Base-by-base conservation (phyloP, 1,284 basidiomycete genomes). In the Malassezia sp. region DNA sequence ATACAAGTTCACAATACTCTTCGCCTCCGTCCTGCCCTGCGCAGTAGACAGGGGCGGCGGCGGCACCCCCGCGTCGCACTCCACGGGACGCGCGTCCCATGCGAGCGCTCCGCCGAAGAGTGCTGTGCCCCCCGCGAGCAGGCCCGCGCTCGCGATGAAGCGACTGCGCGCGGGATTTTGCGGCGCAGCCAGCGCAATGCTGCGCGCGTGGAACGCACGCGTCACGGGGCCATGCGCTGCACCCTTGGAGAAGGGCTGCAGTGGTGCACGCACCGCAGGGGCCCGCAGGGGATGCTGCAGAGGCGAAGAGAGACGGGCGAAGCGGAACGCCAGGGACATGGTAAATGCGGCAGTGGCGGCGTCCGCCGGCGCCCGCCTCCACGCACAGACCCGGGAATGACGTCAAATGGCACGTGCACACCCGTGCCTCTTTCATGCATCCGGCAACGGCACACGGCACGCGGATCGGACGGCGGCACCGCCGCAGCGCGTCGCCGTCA, bases 1-100 rank as follows among this genome's bases (percentile, higher is more conserved):
- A 64, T 84, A 85, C n/a, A 80, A 52, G 53, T 80, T 83, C 22
- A 91, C 75, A 1, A 78, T 77, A 28, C 84, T 86, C 40, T 74
- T 61, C 2, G 84, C 81, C 24, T 60, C 53, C 14, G 34, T 38
- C 24, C 34, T 36, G 33, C 10, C 21, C n/a, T 22, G 7, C 31
- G 42, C 37, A 17, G 23, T 22, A 7, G 42, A 31, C 12, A 43
- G 10, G 11, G 31, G 30, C 30, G 37, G 45, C 17, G 40, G 31
- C n/a, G 27, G 23, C 28, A 27, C 12, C 3, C 17, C 27, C 9
- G 47, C 24, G 15, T 50, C 42, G 21, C 48, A 50, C 22, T 44
- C 22, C 11, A 38, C 38, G n/a, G 37, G 45, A 20, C 29, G 22
- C 18, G 20, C 36, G 15, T 11, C 18, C 42, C 32, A 45, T 21